Base-by-base conservation (phyloP, 768 basidiomycete genomes). In the Mycena metata region DNA sequence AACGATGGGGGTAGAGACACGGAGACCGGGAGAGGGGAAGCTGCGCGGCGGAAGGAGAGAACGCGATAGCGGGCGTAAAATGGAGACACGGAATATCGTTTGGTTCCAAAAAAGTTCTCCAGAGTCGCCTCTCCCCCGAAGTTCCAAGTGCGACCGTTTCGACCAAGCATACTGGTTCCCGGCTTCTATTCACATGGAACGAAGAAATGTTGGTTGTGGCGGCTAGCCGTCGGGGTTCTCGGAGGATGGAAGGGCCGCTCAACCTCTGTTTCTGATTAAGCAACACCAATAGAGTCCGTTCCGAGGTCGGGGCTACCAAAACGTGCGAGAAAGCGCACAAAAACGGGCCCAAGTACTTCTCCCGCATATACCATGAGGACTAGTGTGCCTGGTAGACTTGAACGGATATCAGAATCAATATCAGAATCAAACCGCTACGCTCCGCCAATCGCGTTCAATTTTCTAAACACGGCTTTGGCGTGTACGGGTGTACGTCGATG, bases 291-390 rank as follows among this genome's bases (percentile, higher is more conserved):
- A 43, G 45, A 58, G 56, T 58, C 33, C 23, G 56, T 58, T 58
- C 56, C 56, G 41, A 45, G 42, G 26, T 45, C 56, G 7, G 42
- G 10, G 56, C 23, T 33, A 58, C 56, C 56, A 45, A 41, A 58
- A 58, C 43, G 56, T 43, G 56, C 26, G 56, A 45, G 56, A 45
- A 58, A 58, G 56, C 56, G 56, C 42, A 45, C 56, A 58, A 43
- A n/a, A 58, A 58, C 56, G 42, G 16, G 43, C 42, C 26, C 42
- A 58, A 30, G 56, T 58, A 58, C 56, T 58, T 58, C 15, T 33
- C 42, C 21, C 24, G 56, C 23, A 43, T 43, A 45, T 58, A 58
- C 39, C 56, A 45, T 58, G 56, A 58, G 56, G 56, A 58, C 56
- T 43, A 45, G 56, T 58, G 26, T 33, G 56, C 56, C 56, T 23